Percentiles rank a stretch among this genome's conserved stretches.
Evolutionary conservation across 257 asterid genomes (phyloP).

Genomic region (Nemophila menziesii): DNA sequence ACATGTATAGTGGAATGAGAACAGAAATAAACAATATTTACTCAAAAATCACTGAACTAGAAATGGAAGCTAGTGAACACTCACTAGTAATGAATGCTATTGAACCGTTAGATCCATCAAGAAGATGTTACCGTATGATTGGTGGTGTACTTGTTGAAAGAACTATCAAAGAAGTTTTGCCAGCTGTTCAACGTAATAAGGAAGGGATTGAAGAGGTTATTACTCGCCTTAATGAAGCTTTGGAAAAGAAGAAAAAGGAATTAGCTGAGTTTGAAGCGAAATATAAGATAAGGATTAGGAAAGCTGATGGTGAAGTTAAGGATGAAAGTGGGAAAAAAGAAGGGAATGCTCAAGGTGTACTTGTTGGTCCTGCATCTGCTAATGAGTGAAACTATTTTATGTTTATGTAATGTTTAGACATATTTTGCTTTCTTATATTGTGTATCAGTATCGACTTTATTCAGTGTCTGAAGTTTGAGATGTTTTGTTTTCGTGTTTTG

Average conservation of each 20-base stretch:
- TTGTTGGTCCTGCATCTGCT: constrained; percentile 76
- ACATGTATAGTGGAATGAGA: constrained; percentile 57
- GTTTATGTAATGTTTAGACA: not conserved
- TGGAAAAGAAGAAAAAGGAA: constrained; percentile 86
- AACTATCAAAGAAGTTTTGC: constrained; percentile 73
- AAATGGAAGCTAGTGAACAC: constrained; percentile 94
- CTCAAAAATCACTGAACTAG: constrained; percentile 84
- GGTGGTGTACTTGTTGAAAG: constrained; percentile 98
- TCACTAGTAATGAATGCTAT: constrained; percentile 86
- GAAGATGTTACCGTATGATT: constrained; percentile 89
- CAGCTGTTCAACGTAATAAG: constrained; percentile 82
- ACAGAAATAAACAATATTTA: constrained; percentile 72
- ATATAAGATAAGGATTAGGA: constrained; percentile 72
- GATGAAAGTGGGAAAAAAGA: constrained; percentile 75
- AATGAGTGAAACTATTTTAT: constrained; percentile 18
- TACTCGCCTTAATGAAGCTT: constrained; percentile 60
- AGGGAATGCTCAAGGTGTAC: constrained; percentile 95
- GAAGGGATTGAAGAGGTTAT: constrained; percentile 95
- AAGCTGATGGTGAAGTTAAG: constrained; percentile 54
- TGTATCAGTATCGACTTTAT: not conserved
- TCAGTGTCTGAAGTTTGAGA: not conserved
- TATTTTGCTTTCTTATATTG: not conserved
- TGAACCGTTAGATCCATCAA: constrained; percentile 76
- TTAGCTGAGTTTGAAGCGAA: constrained; percentile 71
- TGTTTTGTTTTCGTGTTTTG: too few relatives aligned